Percentiles rank a stretch among this genome's conserved stretches.
Evolutionary conservation across 2,329 filamentous ascomycete genomes (phyloP).

Genomic region (Emydomyces testavorans): DNA sequence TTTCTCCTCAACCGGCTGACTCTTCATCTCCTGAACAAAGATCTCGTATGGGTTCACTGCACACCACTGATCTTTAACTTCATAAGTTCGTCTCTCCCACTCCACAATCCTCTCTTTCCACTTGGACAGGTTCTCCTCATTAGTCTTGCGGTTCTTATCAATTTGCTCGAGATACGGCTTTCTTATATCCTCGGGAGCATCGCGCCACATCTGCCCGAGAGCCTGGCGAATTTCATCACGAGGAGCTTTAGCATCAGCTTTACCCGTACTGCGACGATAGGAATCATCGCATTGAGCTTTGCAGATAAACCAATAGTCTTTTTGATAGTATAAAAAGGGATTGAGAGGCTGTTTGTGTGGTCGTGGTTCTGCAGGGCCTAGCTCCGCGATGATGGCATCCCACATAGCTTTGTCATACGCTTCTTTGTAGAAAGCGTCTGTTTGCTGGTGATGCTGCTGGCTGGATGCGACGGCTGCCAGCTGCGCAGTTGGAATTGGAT

Average conservation of each 20-base stretch:
- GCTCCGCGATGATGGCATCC: slow-evolving; percentile 44
- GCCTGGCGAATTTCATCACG: slow-evolving; percentile 69
- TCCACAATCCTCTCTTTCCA: slow-evolving; percentile 61
- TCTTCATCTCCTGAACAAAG: slow-evolving; percentile 11
- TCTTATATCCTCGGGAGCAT: slow-evolving; percentile 56
- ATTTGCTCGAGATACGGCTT: slow-evolving; percentile 68
- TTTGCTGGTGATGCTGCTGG: not conserved
- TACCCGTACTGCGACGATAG: slow-evolving; percentile 52
- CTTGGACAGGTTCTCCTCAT: slow-evolving; percentile 50
- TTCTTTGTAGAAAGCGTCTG: slow-evolving; percentile 29
- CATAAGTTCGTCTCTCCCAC: slow-evolving; percentile 32
- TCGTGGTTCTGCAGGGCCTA: slow-evolving; percentile 64
- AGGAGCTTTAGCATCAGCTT: slow-evolving; percentile 54
- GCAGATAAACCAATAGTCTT: slow-evolving; percentile 53
- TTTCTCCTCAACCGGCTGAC: not conserved
- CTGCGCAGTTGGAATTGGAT: not conserved
- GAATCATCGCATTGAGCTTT: slow-evolving; percentile 58
- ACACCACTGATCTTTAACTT: slow-evolving; percentile 34
- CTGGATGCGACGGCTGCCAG: not conserved
- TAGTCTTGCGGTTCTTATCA: slow-evolving; percentile 55
- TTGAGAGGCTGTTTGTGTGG: slow-evolving; percentile 67
- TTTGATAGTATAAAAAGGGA: slow-evolving; percentile 82
- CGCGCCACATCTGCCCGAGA: slow-evolving; percentile 84
- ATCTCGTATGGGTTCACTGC: slow-evolving; percentile 28
- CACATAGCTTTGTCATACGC: slow-evolving; percentile 49